Percentiles rank a stretch among this genome's conserved stretches.
Conservation (phyloP, 1,284 basidiomycete genomes). For the Malassezia arunalokei region DNA sequence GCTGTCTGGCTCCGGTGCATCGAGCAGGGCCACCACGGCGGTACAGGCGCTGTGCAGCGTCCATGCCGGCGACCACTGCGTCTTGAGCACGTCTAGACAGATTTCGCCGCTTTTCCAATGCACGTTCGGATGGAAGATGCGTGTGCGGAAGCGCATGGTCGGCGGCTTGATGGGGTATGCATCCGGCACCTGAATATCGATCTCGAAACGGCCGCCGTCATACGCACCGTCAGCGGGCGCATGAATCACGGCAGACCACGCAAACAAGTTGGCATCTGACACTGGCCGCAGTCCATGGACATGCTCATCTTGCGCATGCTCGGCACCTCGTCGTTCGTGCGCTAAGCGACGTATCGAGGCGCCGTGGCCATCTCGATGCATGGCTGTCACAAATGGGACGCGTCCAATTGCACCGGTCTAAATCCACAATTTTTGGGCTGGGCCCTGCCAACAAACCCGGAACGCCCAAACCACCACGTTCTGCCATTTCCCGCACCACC, state of each 20-base stretch:
- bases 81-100: constrained; percentile 41
- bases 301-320: constrained; percentile 3
- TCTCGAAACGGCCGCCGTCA: constrained; percentile 25
- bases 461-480: no score
- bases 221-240: constrained; percentile 24
- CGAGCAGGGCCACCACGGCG: constrained; percentile 40
- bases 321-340: constrained; percentile 7
- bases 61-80: constrained; percentile 46
- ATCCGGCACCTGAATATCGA: constrained; percentile 26
- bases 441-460: no score
- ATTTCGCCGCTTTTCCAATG: constrained; percentile 43
- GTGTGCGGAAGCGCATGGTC: constrained; percentile 27
- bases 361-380: neutral
- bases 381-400: neutral
- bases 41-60: constrained; percentile 36
- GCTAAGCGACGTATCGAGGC: constrained; percentile 1
- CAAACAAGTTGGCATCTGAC: constrained; percentile 33
- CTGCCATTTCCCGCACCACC: neutral
- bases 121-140: constrained; percentile 43
- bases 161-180: constrained; percentile 43
- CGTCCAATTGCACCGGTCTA: neutral
- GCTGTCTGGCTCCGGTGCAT: constrained; percentile 40
- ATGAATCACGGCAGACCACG: constrained; percentile 31
- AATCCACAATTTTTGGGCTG: neutral
- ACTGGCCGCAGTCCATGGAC: constrained; percentile 24